phyloP scores from a whole-genome alignment of 306 rosid genomes.

The Hylodesmum podocarpum region DNA sequence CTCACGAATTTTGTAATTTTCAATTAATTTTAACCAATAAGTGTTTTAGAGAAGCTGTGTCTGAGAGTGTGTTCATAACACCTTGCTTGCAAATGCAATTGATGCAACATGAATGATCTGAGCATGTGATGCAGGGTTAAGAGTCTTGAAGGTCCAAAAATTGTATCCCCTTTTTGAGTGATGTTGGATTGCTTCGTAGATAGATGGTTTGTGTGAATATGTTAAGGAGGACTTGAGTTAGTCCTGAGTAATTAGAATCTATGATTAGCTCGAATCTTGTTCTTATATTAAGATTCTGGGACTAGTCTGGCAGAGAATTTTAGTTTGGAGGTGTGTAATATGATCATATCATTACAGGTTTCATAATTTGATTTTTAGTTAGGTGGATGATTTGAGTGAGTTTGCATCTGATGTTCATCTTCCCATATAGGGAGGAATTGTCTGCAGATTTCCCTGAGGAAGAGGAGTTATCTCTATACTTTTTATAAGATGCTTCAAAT shows the following conservation, averaged over 20 bases:
- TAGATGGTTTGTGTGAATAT: constrained; percentile 47
- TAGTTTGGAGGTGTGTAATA: constrained; percentile 41
- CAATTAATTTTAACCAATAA: too few relatives aligned
- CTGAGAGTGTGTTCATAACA: too few relatives aligned
- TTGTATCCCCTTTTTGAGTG: constrained; percentile 35
- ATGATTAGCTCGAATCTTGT: constrained; percentile 37
- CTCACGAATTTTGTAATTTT: too few relatives aligned
- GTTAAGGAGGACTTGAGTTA: constrained; percentile 43
- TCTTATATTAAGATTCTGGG: constrained; percentile 36
- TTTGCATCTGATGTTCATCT: background rate
- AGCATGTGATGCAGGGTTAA: constrained; percentile 30
- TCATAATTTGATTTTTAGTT: constrained; percentile 33
- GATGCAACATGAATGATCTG: constrained; percentile 52
- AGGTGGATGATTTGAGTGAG: constrained; percentile 29
- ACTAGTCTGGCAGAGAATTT: constrained; percentile 31
- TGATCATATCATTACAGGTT: constrained; percentile 42
- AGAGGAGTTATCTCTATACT: constrained; percentile 24
- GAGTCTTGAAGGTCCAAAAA: constrained; percentile 25
- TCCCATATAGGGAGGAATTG: background rate
- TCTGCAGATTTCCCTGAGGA: background rate
- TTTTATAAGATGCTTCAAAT: constrained; percentile 30
- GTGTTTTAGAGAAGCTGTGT: too few relatives aligned
- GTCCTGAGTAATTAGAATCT: constrained; percentile 46
- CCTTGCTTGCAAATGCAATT: constrained; percentile 62
- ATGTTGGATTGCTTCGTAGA: constrained; percentile 37